Evolutionary conservation across 1,139 yeast species (phyloP).

Genomic region (Kazachstania sp.): DNA sequence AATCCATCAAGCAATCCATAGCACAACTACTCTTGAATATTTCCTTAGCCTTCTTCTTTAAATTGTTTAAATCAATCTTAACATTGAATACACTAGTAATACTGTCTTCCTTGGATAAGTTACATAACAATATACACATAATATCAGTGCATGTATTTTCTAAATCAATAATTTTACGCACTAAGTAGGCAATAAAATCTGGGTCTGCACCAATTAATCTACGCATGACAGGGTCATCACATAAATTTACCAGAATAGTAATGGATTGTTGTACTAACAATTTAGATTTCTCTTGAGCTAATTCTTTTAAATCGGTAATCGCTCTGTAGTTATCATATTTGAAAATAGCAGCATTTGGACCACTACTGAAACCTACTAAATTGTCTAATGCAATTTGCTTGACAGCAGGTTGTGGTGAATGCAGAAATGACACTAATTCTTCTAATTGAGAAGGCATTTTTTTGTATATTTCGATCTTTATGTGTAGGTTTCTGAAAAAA

Average conservation of each 20-base stretch:
- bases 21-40: conserved; percentile 50
- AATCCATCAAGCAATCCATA: conserved; percentile 81
- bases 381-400: conserved; percentile 80
- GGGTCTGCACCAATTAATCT: conserved; percentile 57
- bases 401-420: conserved; percentile 74
- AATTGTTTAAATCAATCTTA: conserved; percentile 27
- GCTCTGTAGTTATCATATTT: conserved; percentile 63
- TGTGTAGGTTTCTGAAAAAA: too few relatives aligned
- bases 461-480: too few relatives aligned
- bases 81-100: conserved; percentile 50
- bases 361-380: conserved; percentile 73
- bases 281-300: conserved; percentile 44
- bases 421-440: conserved; percentile 73
- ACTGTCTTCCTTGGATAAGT: conserved; percentile 69
- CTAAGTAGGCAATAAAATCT: conserved; percentile 47
- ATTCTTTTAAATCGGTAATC: conserved; percentile 59
- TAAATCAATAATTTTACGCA: conserved; percentile 46
- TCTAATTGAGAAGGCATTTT: conserved; percentile 53
- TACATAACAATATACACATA: conserved; percentile 75
- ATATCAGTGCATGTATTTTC: conserved; percentile 67
- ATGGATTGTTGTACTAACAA: conserved; percentile 58
- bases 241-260: conserved; percentile 73
- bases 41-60: conserved; percentile 26
- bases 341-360: conserved; percentile 58
- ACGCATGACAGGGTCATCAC: conserved; percentile 56